Evolutionary conservation across 1,284 basidiomycete species (phyloP).

Genomic region (Apiotrichum laibachii): DNA sequence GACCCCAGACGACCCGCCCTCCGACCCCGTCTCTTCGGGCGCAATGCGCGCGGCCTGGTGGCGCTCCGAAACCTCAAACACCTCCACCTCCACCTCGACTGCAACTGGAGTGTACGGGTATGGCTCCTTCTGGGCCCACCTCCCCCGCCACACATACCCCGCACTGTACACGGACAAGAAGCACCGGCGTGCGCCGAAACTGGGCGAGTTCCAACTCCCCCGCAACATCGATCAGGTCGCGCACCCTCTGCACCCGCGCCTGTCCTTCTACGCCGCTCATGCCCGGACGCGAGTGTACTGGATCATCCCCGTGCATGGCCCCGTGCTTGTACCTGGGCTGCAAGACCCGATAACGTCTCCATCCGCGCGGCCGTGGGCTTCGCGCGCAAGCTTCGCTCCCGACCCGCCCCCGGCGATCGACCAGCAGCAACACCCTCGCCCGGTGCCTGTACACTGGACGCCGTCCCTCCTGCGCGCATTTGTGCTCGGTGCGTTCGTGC

Average conservation of each 20-base stretch:
- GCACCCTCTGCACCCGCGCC: constrained; percentile 37
- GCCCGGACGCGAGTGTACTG: constrained; percentile 33
- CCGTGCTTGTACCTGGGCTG: constrained; percentile 30
- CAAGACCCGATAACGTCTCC: constrained; percentile 11
- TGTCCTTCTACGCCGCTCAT: constrained; percentile 22
- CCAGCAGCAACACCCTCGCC: constrained; percentile 3
- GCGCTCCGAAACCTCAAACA: constrained; percentile 21
- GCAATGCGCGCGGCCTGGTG: constrained; percentile 17
- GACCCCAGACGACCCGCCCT: background rate
- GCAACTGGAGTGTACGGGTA: constrained; percentile 16
- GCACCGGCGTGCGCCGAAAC: constrained; percentile 4
- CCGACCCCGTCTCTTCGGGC: too few species aligned
- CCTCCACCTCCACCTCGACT: too few species aligned
- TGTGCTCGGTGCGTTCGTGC: constrained; percentile 20
- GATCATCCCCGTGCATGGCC: constrained; percentile 41
- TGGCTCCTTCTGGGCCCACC: constrained; percentile 23
- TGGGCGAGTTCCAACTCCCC: constrained; percentile 17
- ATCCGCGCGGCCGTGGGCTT: constrained; percentile 10
- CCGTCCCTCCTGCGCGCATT: constrained; percentile 22
- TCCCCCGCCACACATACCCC: constrained; percentile 12
- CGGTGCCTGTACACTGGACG: constrained; percentile 28
- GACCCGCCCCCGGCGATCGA: background rate
- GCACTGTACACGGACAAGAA: background rate
- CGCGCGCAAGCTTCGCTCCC: background rate
- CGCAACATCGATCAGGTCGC: constrained; percentile 5